Base-by-base conservation (phyloP, 345 rosid species). In the Camelina sativa region DNA sequence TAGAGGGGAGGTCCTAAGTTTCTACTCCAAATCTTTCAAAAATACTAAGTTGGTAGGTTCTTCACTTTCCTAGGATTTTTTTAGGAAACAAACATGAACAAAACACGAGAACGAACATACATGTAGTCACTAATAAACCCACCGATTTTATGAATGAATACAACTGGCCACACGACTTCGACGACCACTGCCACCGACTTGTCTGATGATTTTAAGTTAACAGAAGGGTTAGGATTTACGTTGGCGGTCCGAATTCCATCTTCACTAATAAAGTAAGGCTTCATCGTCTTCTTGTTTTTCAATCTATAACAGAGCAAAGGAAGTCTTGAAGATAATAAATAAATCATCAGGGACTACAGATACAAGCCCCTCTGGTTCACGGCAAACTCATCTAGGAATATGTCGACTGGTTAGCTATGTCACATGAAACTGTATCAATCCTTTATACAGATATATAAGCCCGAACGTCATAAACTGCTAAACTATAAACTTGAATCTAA, bases 211-310 rank as follows among this genome's bases (percentile, higher is more conserved):
- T 16, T 51, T 13, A 63, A 63, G 76, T 63, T 54, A 51, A 63
- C 47, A 44, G 30, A 53, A 43, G 71, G 59, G 64, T 73, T 43
- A 41, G 70, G 71, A 56, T 73, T 63, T 73, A 63, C 64, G 63
- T 37, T 46, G 47, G 56, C 16, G 44, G 61, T 25, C 69, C 25
- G 12, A 62, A 54, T 59, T 58, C 23, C 43, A 58, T 58, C 43
- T 58, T 58, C 61, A 56, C 60, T 55, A 19, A 55, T 7, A 28
- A 57, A 1, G 4, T 43, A 53, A 54, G 48, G 44, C 46, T 53
- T 63, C 65, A 30, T 54, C 48, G 55, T 64, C 71, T 44, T 23
- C 62, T 53, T 51, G 12, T 7, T 17, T 47, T 50, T 23, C 12
- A n/a, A n/a, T 73, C 67, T 73, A 48, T 41, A 72, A 53, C 69